phyloP scores from a whole-genome alignment of 768 basidiomycete genomes.

The Mycena polygramma region DNA sequence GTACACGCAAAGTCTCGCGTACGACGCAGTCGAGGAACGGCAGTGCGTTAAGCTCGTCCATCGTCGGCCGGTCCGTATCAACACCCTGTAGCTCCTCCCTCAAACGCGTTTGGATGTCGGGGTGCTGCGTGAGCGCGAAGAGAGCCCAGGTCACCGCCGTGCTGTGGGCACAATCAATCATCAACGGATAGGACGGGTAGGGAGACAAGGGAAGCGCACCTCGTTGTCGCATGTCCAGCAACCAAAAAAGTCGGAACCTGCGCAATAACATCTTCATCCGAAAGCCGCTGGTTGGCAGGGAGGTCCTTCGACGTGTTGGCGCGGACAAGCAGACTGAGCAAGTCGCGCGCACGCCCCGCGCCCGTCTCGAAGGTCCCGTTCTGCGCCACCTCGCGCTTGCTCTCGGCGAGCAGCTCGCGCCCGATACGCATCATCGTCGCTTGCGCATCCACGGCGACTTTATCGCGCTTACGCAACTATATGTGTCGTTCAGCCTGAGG shows the following conservation, averaged over 20 bases:
- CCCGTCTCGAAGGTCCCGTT: conserved; percentile 18
- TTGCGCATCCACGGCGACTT: not conserved
- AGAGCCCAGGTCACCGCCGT: conserved; percentile 15
- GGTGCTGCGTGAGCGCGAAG: conserved; percentile 9
- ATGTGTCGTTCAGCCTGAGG: too few relatives aligned
- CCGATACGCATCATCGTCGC: conserved; percentile 24
- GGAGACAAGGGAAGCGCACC: not conserved
- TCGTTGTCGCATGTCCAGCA: not conserved
- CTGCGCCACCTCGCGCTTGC: conserved; percentile 12
- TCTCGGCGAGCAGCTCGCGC: conserved; percentile 7
- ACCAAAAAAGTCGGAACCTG: not conserved
- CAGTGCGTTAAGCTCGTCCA: conserved; percentile 20
- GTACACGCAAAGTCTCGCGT: conserved; percentile 3
- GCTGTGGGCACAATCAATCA: not conserved
- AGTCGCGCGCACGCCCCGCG: conserved; percentile 25
- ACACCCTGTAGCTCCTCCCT: conserved; percentile 10
- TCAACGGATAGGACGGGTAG: not conserved
- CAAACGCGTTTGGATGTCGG: conserved; percentile 1
- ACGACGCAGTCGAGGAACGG: conserved; percentile 12
- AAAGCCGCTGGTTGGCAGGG: conserved; percentile 65
- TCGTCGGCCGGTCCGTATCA: conserved; percentile 8
- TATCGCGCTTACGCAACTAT: not conserved
- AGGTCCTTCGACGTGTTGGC: conserved; percentile 77
- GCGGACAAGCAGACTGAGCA: conserved; percentile 70
- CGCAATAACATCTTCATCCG: conserved; percentile 61